Evolutionary conservation across 2,329 filamentous ascomycete species (phyloP), one percentile per base, ranked within the genome.

Genomic region (Aureobasidium sp.): DNA sequence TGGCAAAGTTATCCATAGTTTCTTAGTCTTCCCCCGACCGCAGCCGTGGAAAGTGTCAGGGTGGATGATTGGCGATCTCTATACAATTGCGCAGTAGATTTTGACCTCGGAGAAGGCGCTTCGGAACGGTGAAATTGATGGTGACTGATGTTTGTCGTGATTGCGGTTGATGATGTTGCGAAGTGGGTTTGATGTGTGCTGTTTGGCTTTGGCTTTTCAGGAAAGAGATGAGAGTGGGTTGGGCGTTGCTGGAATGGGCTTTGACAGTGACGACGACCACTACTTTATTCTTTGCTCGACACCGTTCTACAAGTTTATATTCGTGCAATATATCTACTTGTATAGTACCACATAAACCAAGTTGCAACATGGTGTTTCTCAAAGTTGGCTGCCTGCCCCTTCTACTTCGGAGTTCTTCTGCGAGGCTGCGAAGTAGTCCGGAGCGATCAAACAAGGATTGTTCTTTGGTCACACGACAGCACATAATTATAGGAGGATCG

Each of bases 1-100:
- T 97, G 68, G 91, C 92, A 77, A 94, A 97, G 78, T 97, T 93
- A 75, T 97, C 94, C 94, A 97, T 97, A 13, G 26, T 53, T 42
- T 36, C 41, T 59, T 17, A 20, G 41, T 44, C 41, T 15, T 26
- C 48, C 56, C 56, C 44, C 13, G 44, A 26, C 47, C 56, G 56
- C 34, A 46, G 53, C 39, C 52, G 50, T 27, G 36, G 13, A 42
- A 44, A 61, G 52, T 34, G n/a, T 48, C 20, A 37, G 32, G 20
- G 20, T 48, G 32, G 29, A 12, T 9, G 32, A 10, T 5, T n/a
- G 37, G 15, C 27, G 27, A 27, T 34, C 12, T 34, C 52, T 34
- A 8, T 12, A 34, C n/a, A n/a, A 29, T 32, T 15, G 4, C 32
- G 29, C 27, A 17, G 3, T n/a, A 23, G 27, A 15, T 8, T 3